Evolutionary conservation across 345 rosid species (phyloP).

Genomic region (Linum lewisii): DNA sequence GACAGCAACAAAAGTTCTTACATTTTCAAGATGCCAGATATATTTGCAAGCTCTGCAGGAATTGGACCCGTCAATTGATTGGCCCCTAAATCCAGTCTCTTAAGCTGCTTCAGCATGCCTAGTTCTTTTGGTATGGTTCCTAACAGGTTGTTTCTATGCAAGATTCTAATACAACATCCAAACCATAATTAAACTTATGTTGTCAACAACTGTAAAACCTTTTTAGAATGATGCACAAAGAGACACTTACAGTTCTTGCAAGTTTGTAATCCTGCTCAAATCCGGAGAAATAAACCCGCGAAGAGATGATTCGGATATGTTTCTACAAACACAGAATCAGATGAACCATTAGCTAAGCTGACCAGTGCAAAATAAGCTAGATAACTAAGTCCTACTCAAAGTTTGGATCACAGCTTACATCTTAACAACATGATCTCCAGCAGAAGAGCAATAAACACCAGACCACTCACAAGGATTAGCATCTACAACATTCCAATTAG

Average conservation of each 20-base stretch:
- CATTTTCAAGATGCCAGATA: constrained; percentile 48
- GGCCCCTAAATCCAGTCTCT: constrained; percentile 81
- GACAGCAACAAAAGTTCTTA: constrained; percentile 15
- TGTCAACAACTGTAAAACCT: too few relatives aligned
- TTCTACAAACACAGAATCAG: constrained; percentile 40
- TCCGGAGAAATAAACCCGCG: constrained; percentile 87
- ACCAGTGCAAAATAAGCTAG: too few relatives aligned
- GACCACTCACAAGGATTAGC: constrained; percentile 85
- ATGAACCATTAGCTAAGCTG: too few relatives aligned
- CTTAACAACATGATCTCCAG: constrained; percentile 63
- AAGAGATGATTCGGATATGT: constrained; percentile 54
- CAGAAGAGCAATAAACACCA: constrained; percentile 49
- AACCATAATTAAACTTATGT: not conserved
- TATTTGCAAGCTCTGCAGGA: constrained; percentile 71
- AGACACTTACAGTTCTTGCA: constrained; percentile 64
- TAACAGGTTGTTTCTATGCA: constrained; percentile 57
- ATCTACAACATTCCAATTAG: constrained; percentile 74
- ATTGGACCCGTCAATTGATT: constrained; percentile 74
- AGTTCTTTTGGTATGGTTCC: constrained; percentile 86
- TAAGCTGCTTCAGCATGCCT: constrained; percentile 63
- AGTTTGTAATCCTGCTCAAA: constrained; percentile 51
- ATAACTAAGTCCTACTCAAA: too few relatives aligned
- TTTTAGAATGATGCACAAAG: not conserved
- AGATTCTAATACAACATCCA: constrained; percentile 34
- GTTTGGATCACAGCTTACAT: constrained; percentile 62